These are phyloP conservation scores for Cyanidioschyzon merolae DNA, from an alignment of 23 red algal species.

Conservation along the genomic window DNA sequence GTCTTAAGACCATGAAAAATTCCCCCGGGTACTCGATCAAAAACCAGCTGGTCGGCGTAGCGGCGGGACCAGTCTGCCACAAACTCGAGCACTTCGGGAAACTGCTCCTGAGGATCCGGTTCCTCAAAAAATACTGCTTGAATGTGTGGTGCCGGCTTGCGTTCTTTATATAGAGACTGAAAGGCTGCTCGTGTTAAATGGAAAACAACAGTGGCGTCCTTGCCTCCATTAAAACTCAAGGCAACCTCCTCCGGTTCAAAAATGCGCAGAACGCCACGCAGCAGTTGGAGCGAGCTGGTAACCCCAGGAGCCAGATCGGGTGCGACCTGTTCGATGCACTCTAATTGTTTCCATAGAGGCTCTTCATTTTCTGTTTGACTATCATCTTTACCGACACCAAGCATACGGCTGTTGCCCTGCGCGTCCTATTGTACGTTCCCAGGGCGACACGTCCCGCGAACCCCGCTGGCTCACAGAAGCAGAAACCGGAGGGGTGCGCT, in stretches of 20 bases:
- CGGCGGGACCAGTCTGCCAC: constrained; percentile 13
- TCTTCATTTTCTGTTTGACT: neutral
- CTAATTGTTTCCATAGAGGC: neutral
- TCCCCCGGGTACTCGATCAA: constrained; percentile 32
- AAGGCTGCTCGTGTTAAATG: constrained; percentile 67
- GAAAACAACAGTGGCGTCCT: constrained; percentile 91
- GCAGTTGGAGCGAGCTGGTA: constrained; percentile 14
- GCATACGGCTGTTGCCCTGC: too few species aligned
- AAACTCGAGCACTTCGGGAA: constrained; percentile 16
- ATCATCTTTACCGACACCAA: neutral
- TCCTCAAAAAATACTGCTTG: constrained; percentile 54
- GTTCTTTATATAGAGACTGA: neutral
- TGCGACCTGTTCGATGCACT: neutral
- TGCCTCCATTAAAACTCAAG: constrained; percentile 90
- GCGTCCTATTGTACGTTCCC: too few species aligned
- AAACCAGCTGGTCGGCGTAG: constrained; percentile 30
- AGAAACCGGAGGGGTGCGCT: too few species aligned
- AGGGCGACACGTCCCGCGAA: too few species aligned
- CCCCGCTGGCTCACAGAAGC: too few species aligned
- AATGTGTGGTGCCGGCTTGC: constrained; percentile 5
- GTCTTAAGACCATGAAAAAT: constrained; percentile 44
- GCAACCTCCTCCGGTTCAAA: constrained; percentile 26
- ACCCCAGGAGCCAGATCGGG: constrained; percentile 22
- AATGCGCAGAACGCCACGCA: constrained; percentile 15
- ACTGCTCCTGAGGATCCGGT: constrained; percentile 39